Percentiles rank a stretch among this genome's conserved stretches.
These are phyloP conservation scores for Isoetes taiwanensis DNA, from an alignment of 75 land plant genomes.

Conservation along the genomic window DNA sequence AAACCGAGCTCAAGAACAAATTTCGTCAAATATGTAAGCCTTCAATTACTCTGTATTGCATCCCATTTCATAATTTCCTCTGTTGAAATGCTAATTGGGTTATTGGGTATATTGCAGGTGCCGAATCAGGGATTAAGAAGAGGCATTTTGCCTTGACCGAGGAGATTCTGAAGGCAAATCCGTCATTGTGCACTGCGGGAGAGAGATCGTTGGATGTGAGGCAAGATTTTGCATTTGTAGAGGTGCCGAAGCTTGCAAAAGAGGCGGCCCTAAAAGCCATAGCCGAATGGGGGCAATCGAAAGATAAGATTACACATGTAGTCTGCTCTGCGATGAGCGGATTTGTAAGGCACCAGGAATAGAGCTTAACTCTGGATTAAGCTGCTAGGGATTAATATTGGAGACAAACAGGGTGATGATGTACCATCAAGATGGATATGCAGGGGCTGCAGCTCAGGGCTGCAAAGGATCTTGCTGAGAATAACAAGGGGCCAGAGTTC, in stretches of 20 bases:
- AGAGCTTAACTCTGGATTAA: conserved; percentile 27
- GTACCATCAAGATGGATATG: conserved; percentile 43
- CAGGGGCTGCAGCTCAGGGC: conserved; percentile 38
- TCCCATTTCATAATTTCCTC: no score
- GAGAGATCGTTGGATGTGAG: conserved; percentile 40
- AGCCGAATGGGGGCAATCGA: conserved; percentile 33
- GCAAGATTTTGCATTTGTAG: conserved; percentile 39
- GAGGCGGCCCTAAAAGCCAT: conserved; percentile 34
- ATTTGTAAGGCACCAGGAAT: conserved; percentile 46
- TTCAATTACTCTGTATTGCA: no score
- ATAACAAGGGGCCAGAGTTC: conserved; percentile 33
- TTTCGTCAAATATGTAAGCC: conserved; percentile 36
- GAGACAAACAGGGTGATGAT: conserved; percentile 31
- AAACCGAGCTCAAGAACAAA: conserved; percentile 31
- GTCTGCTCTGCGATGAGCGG: conserved; percentile 48
- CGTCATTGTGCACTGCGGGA: conserved; percentile 31
- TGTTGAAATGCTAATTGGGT: no score
- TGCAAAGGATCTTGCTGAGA: conserved; percentile 49
- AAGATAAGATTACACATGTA: conserved; percentile 37
- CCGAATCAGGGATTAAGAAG: conserved; percentile 40
- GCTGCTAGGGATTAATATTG: conserved; percentile 31
- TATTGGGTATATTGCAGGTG: conserved; percentile 30
- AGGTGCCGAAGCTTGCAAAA: conserved; percentile 37
- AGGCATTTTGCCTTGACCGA: conserved; percentile 33
- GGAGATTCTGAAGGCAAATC: conserved; percentile 37